Percentiles rank a stretch among this genome's conserved stretches.
phyloP scores from a whole-genome alignment of 2,329 filamentous ascomycete genomes.

The Alternaria postmessia region DNA sequence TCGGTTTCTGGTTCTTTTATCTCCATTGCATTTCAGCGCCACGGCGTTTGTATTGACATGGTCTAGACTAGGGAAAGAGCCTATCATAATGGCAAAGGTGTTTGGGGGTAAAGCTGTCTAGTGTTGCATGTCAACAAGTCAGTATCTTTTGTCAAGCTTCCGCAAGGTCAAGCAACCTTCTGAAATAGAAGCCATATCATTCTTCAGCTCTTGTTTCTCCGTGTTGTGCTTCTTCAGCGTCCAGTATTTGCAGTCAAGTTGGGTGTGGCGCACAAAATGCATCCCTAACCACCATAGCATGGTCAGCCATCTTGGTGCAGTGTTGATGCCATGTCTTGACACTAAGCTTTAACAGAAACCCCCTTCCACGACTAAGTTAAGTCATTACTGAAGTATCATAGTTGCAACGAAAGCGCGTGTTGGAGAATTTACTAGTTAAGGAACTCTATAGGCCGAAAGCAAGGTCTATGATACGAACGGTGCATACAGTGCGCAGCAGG shows the following conservation, averaged over 20 bases:
- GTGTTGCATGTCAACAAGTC: conserved; percentile 2
- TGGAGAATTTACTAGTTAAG: neutral
- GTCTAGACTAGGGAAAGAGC: neutral
- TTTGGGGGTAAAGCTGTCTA: neutral
- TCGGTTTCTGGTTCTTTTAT: neutral
- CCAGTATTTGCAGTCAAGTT: neutral
- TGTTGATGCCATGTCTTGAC: neutral
- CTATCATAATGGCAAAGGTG: conserved; percentile 1
- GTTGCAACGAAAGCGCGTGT: neutral
- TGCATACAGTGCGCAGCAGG: too few relatives aligned
- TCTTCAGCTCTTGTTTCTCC: neutral
- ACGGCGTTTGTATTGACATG: neutral
- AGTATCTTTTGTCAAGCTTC: neutral
- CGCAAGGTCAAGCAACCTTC: conserved; percentile 1
- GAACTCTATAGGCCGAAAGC: neutral
- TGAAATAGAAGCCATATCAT: neutral
- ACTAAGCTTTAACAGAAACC: neutral
- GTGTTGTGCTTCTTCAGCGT: neutral
- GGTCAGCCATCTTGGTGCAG: neutral
- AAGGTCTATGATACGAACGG: neutral
- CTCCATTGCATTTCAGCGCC: conserved; percentile 7
- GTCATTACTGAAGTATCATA: neutral
- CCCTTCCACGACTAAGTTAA: neutral
- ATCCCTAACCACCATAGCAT: neutral
- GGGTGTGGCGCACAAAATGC: neutral